Conservation (phyloP, 495 filamentous ascomycete species). For the Xylaria sp. region DNA sequence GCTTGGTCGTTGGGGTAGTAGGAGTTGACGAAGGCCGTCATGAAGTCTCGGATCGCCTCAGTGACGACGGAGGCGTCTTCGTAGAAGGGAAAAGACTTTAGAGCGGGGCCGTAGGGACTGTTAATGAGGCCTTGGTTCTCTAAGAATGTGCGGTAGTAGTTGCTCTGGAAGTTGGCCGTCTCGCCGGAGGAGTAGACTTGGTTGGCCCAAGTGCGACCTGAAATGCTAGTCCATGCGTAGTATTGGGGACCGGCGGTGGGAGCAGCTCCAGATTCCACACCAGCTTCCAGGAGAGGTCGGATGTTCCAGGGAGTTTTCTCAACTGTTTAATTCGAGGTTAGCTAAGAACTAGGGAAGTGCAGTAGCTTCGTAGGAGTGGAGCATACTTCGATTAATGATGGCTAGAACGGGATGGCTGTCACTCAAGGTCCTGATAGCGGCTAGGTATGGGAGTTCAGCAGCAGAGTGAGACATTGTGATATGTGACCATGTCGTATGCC, state of each 20-base stretch:
- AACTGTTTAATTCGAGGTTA: constrained; percentile 36
- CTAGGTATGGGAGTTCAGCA: constrained; percentile 42
- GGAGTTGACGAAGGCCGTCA: constrained; percentile 42
- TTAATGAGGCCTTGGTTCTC: constrained; percentile 42
- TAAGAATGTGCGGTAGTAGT: constrained; percentile 45
- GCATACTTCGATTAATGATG: constrained; percentile 41
- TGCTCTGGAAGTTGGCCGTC: constrained; percentile 40
- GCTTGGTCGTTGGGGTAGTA: constrained; percentile 39
- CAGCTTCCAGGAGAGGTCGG: constrained; percentile 36
- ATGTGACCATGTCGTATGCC: constrained; percentile 41
- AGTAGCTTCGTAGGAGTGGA: constrained; percentile 25
- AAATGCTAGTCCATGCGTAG: constrained; percentile 21
- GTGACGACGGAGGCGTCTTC: constrained; percentile 43
- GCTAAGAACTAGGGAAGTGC: constrained; percentile 33
- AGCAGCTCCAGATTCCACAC: constrained; percentile 29
- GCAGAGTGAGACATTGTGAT: constrained; percentile 42
- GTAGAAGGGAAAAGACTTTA: constrained; percentile 46
- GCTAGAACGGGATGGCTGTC: constrained; percentile 37
- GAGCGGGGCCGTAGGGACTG: constrained; percentile 34
- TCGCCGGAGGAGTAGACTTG: constrained; percentile 21
- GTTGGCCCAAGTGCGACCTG: constrained; percentile 18
- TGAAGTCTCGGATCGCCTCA: constrained; percentile 37
- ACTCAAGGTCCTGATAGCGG: constrained; percentile 46
- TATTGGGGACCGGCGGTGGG: constrained; percentile 24
- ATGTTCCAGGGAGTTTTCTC: constrained; percentile 40